Base-by-base conservation (phyloP, 495 filamentous ascomycete species). In the Monascus purpureus region DNA sequence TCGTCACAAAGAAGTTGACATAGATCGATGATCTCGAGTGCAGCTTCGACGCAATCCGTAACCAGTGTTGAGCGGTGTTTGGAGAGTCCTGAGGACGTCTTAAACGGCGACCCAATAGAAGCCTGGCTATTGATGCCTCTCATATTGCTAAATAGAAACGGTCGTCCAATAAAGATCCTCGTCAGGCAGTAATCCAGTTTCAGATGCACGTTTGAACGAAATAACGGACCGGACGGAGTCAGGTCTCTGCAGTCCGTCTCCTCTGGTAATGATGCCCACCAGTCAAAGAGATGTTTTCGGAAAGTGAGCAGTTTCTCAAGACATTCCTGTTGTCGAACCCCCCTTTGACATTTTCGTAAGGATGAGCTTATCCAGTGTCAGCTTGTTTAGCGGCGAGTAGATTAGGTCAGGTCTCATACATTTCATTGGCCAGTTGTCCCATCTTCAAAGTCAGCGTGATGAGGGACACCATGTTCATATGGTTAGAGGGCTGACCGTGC, bases 181-280 rank as follows among this genome's bases (percentile, higher is more conserved):
- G 60, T 60, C 13, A 67, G 47, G 31, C 61, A 65, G 34, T 63
- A 68, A 34, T 67, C 60, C 13, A 68, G 43, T 28, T 66, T 64
- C 8, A 68, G 43, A 30, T 68, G 65, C 3, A 67, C 52, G 28
- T 66, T 63, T n/a, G 57, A 50, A 11, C 65, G 52, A 35, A 65
- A 63, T 2, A 59, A 41, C 8, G 57, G 52, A 8, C 57, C 54
- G 6, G 35, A 25, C 1, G 61, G 53, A 26, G 53, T 59, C 15
- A 63, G 41, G 20, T 65, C 58, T 20, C 53, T 47, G 30, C 59
- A 61, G 22, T 49, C 45, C 1, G 51, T 57, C 31, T 66, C 60
- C 33, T 60, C 55, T 8, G 63, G 61, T 5, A 68, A 37, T n/a
- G 52, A 57, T 2, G 53, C 43, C 65, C 65, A 68, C 65, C 65